These are phyloP conservation scores for Calocera cornea DNA, from an alignment of 768 basidiomycete genomes.

Conservation along the genomic window DNA sequence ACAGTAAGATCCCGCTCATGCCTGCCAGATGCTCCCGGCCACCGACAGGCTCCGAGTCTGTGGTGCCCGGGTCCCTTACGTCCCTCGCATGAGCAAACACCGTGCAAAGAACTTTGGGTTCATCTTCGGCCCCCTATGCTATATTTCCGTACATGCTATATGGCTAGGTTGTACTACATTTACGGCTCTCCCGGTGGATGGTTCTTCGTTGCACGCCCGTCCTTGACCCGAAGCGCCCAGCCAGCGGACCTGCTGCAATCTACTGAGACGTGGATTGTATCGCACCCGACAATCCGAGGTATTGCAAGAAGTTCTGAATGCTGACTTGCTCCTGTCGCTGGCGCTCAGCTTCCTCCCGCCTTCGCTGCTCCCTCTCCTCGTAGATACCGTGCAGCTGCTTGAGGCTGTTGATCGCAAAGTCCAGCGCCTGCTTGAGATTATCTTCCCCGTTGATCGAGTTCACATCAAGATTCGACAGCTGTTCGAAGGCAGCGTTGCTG, in stretches of 20 bases:
- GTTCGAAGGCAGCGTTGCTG: neutral
- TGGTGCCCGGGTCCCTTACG: no score
- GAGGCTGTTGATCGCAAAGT: constrained; percentile 10
- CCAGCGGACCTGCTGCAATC: neutral
- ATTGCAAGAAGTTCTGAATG: constrained; percentile 7
- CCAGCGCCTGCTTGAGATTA: constrained; percentile 11
- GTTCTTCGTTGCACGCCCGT: no score
- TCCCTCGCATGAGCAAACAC: no score
- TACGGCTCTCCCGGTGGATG: no score
- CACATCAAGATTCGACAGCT: neutral
- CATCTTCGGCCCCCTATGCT: no score
- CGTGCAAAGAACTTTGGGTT: no score
- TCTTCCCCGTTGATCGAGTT: constrained; percentile 9
- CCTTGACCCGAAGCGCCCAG: no score
- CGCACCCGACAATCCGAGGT: neutral
- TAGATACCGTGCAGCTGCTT: constrained; percentile 13
- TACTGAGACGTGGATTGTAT: neutral
- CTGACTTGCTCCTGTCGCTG: constrained; percentile 9
- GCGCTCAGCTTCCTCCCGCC: constrained; percentile 10
- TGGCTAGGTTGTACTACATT: no score
- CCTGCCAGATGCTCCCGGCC: neutral
- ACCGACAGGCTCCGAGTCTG: no score
- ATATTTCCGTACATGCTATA: no score
- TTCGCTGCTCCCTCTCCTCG: constrained; percentile 11
- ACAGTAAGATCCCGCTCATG: neutral